Conservation (phyloP, 176 grass and related monocot genomes). For the Oryza longistaminata region DNA sequence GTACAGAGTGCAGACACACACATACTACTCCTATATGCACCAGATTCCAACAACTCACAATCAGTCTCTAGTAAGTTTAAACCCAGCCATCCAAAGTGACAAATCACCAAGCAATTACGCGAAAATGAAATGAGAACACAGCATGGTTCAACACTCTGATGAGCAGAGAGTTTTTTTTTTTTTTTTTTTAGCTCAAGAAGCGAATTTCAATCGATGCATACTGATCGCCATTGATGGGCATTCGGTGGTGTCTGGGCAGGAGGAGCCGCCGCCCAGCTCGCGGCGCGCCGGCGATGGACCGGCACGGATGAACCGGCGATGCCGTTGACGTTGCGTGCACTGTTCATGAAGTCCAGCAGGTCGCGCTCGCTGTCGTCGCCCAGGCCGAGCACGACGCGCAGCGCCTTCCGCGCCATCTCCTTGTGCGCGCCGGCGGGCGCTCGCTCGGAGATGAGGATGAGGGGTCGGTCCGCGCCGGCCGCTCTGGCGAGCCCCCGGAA, state of each 20-base stretch:
- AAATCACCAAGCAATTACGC: conserved; percentile 10
- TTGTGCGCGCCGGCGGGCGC: conserved; percentile 27
- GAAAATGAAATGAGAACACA: conserved; percentile 9
- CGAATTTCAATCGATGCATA: conserved; percentile 30
- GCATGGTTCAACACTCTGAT: background rate
- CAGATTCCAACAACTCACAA: conserved; percentile 4
- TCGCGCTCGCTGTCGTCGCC: conserved; percentile 3
- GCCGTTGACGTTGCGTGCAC: background rate
- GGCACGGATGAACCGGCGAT: conserved; percentile 36
- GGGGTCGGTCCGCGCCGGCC: conserved; percentile 54
- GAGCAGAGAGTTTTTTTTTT: background rate
- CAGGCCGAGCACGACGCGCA: conserved; percentile 44
- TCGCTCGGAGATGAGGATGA: conserved; percentile 51
- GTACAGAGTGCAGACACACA: conserved; percentile 22
- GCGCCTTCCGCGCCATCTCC: conserved; percentile 64
- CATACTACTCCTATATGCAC: background rate
- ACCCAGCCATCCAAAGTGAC: conserved; percentile 28
- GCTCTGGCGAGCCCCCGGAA: conserved; percentile 74
- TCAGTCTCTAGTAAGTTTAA: conserved; percentile 22
- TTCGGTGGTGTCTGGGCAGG: conserved; percentile 17
- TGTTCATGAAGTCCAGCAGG: background rate
- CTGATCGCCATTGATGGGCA: conserved; percentile 53
- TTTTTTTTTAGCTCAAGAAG: background rate
- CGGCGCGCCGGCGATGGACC: conserved; percentile 43
- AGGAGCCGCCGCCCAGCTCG: conserved; percentile 41